A percentile compares a stretch with the other conserved stretches of the same genome.
Evolutionary conservation across 1,284 basidiomycete species (phyloP).

Genomic region (Chalciporus piperatoides): DNA sequence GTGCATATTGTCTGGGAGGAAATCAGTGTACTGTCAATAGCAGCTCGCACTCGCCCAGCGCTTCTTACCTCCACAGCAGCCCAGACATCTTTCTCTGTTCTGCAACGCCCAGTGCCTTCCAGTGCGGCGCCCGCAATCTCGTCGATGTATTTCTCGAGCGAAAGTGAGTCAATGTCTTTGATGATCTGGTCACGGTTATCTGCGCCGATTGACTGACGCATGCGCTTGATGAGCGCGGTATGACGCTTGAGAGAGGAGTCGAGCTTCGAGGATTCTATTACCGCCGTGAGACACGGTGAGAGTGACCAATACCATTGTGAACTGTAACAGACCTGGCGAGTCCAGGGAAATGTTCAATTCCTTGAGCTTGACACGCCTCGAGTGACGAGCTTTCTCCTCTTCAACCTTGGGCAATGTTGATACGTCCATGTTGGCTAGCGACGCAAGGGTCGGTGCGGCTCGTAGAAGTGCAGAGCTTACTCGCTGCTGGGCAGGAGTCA

Average conservation of each 20-base stretch:
- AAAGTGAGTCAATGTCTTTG: constrained; percentile 87
- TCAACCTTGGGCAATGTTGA: constrained; percentile 41
- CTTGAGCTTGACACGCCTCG: constrained; percentile 55
- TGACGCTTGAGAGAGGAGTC: constrained; percentile 94
- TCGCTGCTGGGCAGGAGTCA: constrained; percentile 10
- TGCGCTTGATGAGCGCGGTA: constrained; percentile 88
- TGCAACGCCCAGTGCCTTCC: constrained; percentile 85
- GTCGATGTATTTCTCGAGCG: constrained; percentile 94
- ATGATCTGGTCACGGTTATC: constrained; percentile 83
- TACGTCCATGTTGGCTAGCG: constrained; percentile 18
- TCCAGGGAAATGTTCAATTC: constrained; percentile 47
- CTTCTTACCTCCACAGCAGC: constrained; percentile 82
- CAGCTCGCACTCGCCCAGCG: neutral
- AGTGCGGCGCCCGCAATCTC: constrained; percentile 86
- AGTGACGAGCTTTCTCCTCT: constrained; percentile 57
- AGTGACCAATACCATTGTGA: constrained; percentile 1
- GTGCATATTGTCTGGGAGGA: constrained; percentile 74
- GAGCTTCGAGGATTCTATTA: constrained; percentile 59
- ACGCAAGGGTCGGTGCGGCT: neutral
- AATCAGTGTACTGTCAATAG: constrained; percentile 4
- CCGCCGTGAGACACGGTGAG: constrained; percentile 10
- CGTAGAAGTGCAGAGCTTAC: neutral
- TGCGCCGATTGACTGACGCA: constrained; percentile 73
- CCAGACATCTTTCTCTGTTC: constrained; percentile 86
- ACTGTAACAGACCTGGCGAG: constrained; percentile 42